Evolutionary conservation across 1,139 yeast genomes (phyloP), one percentile per base, ranked within the genome.

Genomic region (Kurtzmaniella quercitrusa): DNA sequence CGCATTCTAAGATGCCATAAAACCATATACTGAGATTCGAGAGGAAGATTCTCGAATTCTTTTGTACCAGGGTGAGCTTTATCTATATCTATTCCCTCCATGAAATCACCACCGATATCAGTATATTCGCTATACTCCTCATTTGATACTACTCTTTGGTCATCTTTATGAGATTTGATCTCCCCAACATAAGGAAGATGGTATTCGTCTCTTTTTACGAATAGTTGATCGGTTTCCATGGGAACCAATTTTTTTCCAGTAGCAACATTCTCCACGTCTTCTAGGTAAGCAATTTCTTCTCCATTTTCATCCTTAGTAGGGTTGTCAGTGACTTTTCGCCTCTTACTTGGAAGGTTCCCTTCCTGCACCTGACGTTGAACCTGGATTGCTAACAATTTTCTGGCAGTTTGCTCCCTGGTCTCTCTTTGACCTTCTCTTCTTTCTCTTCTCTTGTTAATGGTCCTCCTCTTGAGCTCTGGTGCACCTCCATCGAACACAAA

Each of bases 401-500:
- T 87, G 0, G 98, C 98, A 0, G 95, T 85, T 47, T 77, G 79
- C 31, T 75, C 65, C 1, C 91, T 85, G 47, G 77, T 79, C 46
- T 85, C 91, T 46, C 83, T 66, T 44, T 88, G 77, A 2, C 90
- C 95, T 52, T 82, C 84, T 40, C 97, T 68, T 48, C 86, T 68
- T 52, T 85, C 86, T 50, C 81, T 77, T 52, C 97, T 73, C 48
- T 77, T 74, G 27, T 72, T 70, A 17, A 91, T 84, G 0, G 97
- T 91, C 45, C 81, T 79, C 50, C 83, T 70, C 65, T 94, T 94
- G 56, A 93, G 66, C 1, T 75, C 75, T 0, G 98, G 98, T 0
- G 96, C 98, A 1, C 95, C 96, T 17, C 99, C 99, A 66, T 94
- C 99, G 67, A 94, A 94, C 0, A 94, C 96, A 72, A 94, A 94